Evolutionary conservation across 768 basidiomycete genomes (phyloP).

Genomic region (Termitomyces sp.): DNA sequence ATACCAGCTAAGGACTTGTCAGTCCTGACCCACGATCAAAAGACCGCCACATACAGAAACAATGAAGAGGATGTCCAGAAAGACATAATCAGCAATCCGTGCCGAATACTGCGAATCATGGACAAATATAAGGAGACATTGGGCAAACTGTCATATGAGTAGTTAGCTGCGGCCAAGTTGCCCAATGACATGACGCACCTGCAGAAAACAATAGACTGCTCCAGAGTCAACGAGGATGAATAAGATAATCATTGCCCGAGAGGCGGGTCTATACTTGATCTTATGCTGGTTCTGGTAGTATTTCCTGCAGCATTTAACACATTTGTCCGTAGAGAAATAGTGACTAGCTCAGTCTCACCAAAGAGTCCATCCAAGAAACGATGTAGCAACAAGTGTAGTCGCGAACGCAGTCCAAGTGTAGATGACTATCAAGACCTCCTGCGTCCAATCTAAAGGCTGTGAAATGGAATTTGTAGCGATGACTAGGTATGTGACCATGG

Average conservation of each 20-base stretch:
- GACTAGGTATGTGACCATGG: not conserved
- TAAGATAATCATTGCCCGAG: not conserved
- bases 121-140: not conserved
- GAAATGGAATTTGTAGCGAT: not conserved
- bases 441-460: not conserved
- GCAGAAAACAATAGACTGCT: not conserved
- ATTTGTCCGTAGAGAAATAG: not conserved
- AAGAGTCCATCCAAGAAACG: not conserved
- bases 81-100: not conserved
- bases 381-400: not conserved
- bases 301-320: not conserved
- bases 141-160: not conserved
- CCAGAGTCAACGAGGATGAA: not conserved
- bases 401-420: not conserved
- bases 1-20: not conserved
- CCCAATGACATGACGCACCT: not conserved
- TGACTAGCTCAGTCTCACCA: not conserved
- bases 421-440: not conserved
- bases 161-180: not conserved
- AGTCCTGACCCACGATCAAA: not conserved
- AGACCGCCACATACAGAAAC: not conserved
- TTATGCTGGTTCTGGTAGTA: not conserved
- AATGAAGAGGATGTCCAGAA: not conserved
- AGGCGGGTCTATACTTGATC: not conserved
- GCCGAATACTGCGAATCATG: not conserved